Base-by-base conservation (phyloP, 345 rosid species). In the Toxicodendron radicans region DNA sequence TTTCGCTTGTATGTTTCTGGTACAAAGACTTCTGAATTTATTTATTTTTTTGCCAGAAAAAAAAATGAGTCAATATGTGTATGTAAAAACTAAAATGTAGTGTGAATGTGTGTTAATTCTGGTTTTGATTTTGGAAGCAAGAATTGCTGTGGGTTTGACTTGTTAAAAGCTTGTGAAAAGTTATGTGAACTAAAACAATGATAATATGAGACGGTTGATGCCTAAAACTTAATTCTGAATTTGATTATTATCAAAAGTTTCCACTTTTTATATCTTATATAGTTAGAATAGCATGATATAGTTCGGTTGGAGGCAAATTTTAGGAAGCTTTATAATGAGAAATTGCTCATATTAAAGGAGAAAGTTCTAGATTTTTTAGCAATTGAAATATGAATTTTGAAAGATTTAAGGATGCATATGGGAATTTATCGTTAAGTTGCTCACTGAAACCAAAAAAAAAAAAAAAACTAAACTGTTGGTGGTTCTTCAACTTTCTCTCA, bases 1-100 rank as follows among this genome's bases (percentile, higher is more conserved):
- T 46, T 77, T 95, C 46, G 81, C 83, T 51, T 85, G 82, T 64
- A 91, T 91, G 98, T 86, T 91, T 77, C 86, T 95, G 97, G 98
- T 95, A 84, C 41, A 72, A 65, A 20, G 74, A 58, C 51, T 58
- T 46, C 23, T 11, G 51, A 61, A 23, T 17, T 30, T 58, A 60
- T 18, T 58, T 12, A 2, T 59, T 74, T 43, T 13, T 9, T 56
- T 46, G 20, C 35, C 1, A 23, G 2, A 35, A n/a, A 13, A n/a
- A 53, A 33, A 63, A 49, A 60, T 73, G 30, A 45, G 53, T 21
- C 2, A 13, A 10, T 30, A 6, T 56, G 73, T 69, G 16, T 33
- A 12, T 10, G 10, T 41, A 41, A 7, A 18, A n/a, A 2, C 2
- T 12, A 48, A 10, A 46, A 46, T 11, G 51, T 46, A 46, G 51